Base-by-base conservation (phyloP, 371 early-diverging fungal species). In the Syncephalastrum contaminatum region DNA sequence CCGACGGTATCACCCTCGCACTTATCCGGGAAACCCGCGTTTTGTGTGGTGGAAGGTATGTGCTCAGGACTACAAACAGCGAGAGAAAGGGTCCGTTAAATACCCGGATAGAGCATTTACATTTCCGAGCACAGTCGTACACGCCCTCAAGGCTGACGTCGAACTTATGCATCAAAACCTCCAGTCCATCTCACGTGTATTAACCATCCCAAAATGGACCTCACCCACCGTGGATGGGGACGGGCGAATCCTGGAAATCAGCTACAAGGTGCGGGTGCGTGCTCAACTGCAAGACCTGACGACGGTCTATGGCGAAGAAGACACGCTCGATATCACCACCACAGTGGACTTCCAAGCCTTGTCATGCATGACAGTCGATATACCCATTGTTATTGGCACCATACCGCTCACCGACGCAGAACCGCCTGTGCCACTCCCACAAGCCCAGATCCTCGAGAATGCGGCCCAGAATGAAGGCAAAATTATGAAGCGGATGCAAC, bases 381-480 rank as follows among this genome's bases (percentile, higher is more conserved):
- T 58, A 22, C 64, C 64, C 10, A 27, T 63, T 7, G 51, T 41
- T 0, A 62, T 62, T 43, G 62, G 62, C 27, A 62, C 62, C 2
- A 4, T 62, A 16, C 62, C 62, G 1, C 14, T 53, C 36, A 30
- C 8, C 10, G 36, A 30, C 12, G 36, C 36, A 10, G 36, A 30
- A 12, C 36, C 36, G 10, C 36, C 36, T 12, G 36, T 30, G 36
- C 36, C 36, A 12, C 36, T 30, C 36, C 10, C 12, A 12, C 36
- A 30, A 12, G 8, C 36, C 6, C 36, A 30, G 12, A 30, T 30
- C 36, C 36, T 30, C 10, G 36, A 30, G 10, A 30, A 30, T 30
- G 36, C 10, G 36, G 36, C 36, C 10, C 36, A 30, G 36, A 30
- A 30, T 10, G 36, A 30, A 8, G 2, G 10, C 36, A 30, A 30